phyloP scores from a whole-genome alignment of 441 rosid genomes.

The Aquilaria agallochum region DNA sequence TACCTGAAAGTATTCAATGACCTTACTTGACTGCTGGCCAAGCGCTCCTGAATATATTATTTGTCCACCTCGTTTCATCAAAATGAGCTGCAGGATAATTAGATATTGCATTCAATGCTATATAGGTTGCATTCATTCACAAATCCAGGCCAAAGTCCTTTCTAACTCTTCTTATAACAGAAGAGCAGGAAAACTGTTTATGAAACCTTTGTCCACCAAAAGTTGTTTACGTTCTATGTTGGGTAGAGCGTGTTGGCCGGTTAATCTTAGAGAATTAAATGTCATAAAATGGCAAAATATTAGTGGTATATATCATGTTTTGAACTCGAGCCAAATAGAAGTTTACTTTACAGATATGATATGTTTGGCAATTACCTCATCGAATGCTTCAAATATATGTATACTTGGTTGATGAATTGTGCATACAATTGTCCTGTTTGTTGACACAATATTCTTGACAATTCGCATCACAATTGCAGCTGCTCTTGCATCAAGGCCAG shows the following conservation, averaged over 20 bases:
- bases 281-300: too few relatives aligned
- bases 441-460: conserved; percentile 25
- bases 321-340: too few relatives aligned
- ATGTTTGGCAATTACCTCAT: conserved; percentile 22
- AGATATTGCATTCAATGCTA: neutral
- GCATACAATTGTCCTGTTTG: conserved; percentile 30
- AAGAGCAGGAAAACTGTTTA: too few relatives aligned
- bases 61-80: conserved; percentile 40
- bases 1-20: conserved; percentile 40
- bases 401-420: conserved; percentile 39
- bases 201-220: too few relatives aligned
- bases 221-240: neutral
- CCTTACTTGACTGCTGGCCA: conserved; percentile 30
- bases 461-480: conserved; percentile 33
- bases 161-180: too few relatives aligned
- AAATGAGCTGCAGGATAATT: conserved; percentile 28
- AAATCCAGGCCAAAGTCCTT: too few relatives aligned
- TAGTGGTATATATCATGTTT: too few relatives aligned
- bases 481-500: conserved; percentile 36
- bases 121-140: neutral
- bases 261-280: too few relatives aligned
- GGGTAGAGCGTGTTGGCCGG: neutral
- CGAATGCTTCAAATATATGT: conserved; percentile 28
- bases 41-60: conserved; percentile 37
- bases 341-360: too few relatives aligned